A percentile compares a stretch with the other conserved stretches of the same genome.
Conservation (phyloP, 768 basidiomycete species). For the Dioszegia hungarica region DNA sequence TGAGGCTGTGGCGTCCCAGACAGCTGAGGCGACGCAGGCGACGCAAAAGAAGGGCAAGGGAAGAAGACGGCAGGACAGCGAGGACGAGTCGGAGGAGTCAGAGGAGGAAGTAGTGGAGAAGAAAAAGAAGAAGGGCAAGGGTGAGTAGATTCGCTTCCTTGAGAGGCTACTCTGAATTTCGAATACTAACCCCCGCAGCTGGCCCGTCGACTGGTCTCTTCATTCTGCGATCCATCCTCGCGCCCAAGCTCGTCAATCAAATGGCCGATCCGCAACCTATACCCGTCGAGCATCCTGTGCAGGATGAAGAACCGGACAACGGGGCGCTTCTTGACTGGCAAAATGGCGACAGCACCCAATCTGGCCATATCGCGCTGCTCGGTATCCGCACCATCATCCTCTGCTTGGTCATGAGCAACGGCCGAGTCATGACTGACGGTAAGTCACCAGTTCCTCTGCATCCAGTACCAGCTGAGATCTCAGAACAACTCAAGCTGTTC, state of each 20-base stretch:
- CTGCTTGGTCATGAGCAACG: slow-evolving; percentile 75
- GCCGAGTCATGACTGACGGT: slow-evolving; percentile 71
- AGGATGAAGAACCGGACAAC: slow-evolving; percentile 52
- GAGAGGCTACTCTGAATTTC: too few species aligned
- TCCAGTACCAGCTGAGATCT: background rate
- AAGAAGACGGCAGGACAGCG: slow-evolving; percentile 52
- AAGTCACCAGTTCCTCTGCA: slow-evolving; percentile 31
- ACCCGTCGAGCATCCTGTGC: slow-evolving; percentile 50
- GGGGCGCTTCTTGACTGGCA: slow-evolving; percentile 50
- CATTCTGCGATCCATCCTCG: slow-evolving; percentile 71
- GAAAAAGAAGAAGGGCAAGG: slow-evolving; percentile 60
- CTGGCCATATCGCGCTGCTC: slow-evolving; percentile 56
- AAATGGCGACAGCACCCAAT: slow-evolving; percentile 53
- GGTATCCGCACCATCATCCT: slow-evolving; percentile 79
- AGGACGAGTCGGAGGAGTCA: slow-evolving; percentile 50
- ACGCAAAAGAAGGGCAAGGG: slow-evolving; percentile 27
- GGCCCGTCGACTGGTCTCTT: slow-evolving; percentile 67
- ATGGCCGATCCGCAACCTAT: slow-evolving; percentile 53
- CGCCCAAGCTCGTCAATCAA: slow-evolving; percentile 56
- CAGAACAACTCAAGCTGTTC: slow-evolving; percentile 68
- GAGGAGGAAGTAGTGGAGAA: slow-evolving; percentile 52
- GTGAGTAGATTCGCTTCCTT: too few species aligned
- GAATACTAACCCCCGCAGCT: too few species aligned
- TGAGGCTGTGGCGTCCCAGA: slow-evolving; percentile 11
- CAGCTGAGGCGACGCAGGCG: slow-evolving; percentile 8